Evolutionary conservation across 148 eudicot species (phyloP), one percentile per base, ranked within the genome.

Genomic region (Cornus kousa): DNA sequence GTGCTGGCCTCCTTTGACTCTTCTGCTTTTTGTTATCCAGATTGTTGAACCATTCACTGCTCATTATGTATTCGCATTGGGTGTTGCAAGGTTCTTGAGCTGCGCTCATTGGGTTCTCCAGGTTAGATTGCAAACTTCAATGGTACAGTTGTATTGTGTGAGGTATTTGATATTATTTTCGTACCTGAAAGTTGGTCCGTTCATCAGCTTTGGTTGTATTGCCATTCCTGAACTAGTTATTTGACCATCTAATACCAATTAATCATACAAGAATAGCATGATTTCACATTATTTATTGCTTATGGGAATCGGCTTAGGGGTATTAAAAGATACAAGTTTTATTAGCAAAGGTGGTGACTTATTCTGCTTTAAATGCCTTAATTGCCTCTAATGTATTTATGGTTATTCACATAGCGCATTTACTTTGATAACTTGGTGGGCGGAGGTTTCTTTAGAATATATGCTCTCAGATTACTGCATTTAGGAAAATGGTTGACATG

Each of bases 41-140:
- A 91, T 95, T 78, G 98, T 95, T 87, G 97, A 95, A 90, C 98
- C 98, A 78, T 93, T 93, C 79, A 95, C 98, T 7, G 94, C 98
- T 76, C 98, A 95, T 84, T 95, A 95, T 82, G 98, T 95, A 23
- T 95, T 95, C 79, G 94, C 97, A 22, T 84, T 93, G 78, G 96
- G 97, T 62, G 86, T 93, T 70, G 97, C 97, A 19, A 94, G 97
- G 82, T 92, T 94, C 86, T 87, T 94, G 86, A 90, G 94, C 84
- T 93, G 97, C 81, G 98, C 97, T 77, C 97, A 93, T 78, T 95
- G 98, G 98, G 93, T 95, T 84, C 89, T 95, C 70, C 95, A 94
- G 97, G 98, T 94, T 70, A 83, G 89, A 59, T 57, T n/a, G 7
- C 50, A 13, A 39, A 67, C 69, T 39, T 22, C 5, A 68, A 73